Evolutionary conservation across 2,329 filamentous ascomycete species (phyloP), one percentile per base, ranked within the genome.

Genomic region (Neopestalotiopsis clavispora): DNA sequence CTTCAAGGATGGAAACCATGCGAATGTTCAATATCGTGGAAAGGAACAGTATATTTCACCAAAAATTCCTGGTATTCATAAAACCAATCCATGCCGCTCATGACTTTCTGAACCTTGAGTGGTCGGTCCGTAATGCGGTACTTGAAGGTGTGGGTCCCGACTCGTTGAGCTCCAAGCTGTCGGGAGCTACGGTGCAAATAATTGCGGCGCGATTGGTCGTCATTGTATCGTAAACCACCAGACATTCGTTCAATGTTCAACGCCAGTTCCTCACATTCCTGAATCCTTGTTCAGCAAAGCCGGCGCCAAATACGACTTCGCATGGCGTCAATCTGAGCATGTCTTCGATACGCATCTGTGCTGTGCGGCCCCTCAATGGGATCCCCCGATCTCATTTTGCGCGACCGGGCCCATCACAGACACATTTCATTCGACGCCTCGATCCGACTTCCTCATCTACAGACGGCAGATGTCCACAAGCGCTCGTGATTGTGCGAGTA

Each of bases 401-500:
- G 32, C 52, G 64, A 9, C 64, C 64, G 20, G 64, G 34, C 4
- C 28, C 60, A 17, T 32, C 65, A 28, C 65, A 40, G 32, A 17
- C 56, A 23, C 34, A 30, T 42, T 30, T 34, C 9, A 42, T 45
- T 12, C 56, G 65, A 40, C 56, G 6, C 30, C 34, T 30, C 40
- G 28, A 28, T 34, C 23, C 32, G n/a, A 60, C 17, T 28, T 28
- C 23, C 23, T 3, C 23, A n/a, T 12, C 56, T n/a, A 30, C 13
- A 13, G n/a, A 9, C 28, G 30, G 40, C 9, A 66, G 68, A 40
- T 52, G 63, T 65, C 52, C 64, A 3, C 67, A 74, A 28, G 61
- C 68, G 9, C 58, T 69, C 66, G 68, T 68, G 28, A 42, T 71
- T 40, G 9, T 63, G 7, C n/a, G 57, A 13, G 38, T 72, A 38